Percentiles rank a stretch among this genome's conserved stretches.
Conservation (phyloP, 2,329 filamentous ascomycete species). For the Trichoderma gracile region DNA sequence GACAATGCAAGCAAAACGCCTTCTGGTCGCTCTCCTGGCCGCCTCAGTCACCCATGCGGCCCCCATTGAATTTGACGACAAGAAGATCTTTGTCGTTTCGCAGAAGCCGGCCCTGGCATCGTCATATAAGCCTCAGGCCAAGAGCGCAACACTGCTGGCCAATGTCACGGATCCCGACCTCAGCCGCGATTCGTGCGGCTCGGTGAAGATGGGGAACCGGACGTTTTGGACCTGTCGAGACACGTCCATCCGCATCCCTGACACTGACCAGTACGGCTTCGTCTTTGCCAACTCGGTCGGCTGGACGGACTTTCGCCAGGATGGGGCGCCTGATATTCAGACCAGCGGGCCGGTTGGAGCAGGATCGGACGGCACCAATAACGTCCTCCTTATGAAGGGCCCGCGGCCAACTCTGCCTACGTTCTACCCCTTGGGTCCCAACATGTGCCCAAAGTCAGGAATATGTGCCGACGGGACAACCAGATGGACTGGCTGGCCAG, state of each 20-base stretch:
- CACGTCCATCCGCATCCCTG: conserved; percentile 21
- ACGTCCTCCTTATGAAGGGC: conserved; percentile 25
- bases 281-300: conserved; percentile 27
- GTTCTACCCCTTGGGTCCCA: conserved; percentile 21
- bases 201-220: conserved; percentile 26
- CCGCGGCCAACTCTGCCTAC: conserved; percentile 22
- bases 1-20: neutral
- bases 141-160: conserved; percentile 23
- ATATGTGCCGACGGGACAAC: conserved; percentile 22
- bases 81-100: conserved; percentile 1
- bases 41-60: neutral
- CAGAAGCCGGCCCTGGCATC: conserved; percentile 3
- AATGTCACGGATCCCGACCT: conserved; percentile 27
- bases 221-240: conserved; percentile 30
- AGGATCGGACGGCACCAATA: conserved; percentile 24
- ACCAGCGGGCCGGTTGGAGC: conserved; percentile 18
- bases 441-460: conserved; percentile 24
- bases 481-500: conserved; percentile 28
- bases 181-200: conserved; percentile 29
- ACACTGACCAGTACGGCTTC: conserved; percentile 15
- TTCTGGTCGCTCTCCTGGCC: conserved; percentile 9
- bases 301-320: conserved; percentile 26
- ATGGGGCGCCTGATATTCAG: conserved; percentile 27
- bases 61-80: neutral
- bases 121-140: conserved; percentile 21